These are phyloP conservation scores for Mycena rebaudengoi DNA, from an alignment of 768 basidiomycete genomes.

Conservation along the genomic window DNA sequence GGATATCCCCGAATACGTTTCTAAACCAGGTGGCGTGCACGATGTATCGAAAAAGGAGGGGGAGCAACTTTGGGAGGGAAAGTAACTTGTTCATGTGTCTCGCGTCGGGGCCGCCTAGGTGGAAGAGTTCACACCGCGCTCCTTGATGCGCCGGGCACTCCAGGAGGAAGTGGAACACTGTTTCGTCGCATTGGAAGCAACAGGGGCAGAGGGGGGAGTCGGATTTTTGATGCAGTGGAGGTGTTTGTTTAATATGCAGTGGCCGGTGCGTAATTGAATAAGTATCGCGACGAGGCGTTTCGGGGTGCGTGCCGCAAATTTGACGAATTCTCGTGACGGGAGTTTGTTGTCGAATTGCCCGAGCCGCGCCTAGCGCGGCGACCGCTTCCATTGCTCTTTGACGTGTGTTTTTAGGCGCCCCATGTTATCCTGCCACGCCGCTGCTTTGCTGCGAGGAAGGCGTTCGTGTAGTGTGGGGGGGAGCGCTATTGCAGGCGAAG, in stretches of 20 bases:
- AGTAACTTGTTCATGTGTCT: too few species aligned
- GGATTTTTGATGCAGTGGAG: slow-evolving; percentile 27
- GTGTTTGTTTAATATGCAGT: slow-evolving; percentile 27
- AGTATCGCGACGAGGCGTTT: slow-evolving; percentile 13
- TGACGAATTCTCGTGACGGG: not conserved
- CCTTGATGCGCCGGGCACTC: too few species aligned
- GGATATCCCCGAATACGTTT: slow-evolving; percentile 34
- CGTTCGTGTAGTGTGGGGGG: not conserved
- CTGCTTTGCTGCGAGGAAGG: slow-evolving; percentile 4
- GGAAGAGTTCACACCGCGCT: too few species aligned
- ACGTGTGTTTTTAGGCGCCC: not conserved
- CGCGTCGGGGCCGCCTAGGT: too few species aligned
- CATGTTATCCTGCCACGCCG: not conserved
- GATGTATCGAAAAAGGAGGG: not conserved
- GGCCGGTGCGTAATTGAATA: slow-evolving; percentile 26
- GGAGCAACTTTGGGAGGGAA: not conserved
- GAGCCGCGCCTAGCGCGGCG: not conserved
- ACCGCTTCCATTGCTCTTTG: not conserved
- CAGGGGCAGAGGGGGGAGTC: slow-evolving; percentile 20
- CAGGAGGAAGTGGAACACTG: too few species aligned
- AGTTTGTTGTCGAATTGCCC: not conserved
- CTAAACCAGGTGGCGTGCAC: slow-evolving; percentile 19
- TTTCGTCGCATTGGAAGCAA: slow-evolving; percentile 19
- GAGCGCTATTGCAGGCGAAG: not conserved
- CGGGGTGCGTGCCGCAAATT: not conserved